phyloP scores from a whole-genome alignment of 2,329 filamentous ascomycete species.

The Didymella sp. region DNA sequence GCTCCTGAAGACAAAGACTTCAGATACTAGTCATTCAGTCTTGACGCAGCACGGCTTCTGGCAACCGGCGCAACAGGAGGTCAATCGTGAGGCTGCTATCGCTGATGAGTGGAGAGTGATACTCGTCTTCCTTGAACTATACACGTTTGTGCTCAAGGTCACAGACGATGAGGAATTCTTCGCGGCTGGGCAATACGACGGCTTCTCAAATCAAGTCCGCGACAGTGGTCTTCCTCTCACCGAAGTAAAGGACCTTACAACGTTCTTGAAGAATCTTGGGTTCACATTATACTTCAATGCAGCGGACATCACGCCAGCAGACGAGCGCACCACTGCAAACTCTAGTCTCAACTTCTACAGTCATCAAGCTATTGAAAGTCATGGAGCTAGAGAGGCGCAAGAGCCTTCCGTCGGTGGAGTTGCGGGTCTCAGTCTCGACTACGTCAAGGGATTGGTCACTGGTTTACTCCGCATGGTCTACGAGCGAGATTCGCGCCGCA shows the following conservation, averaged over 20 bases:
- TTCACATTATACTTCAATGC: slow-evolving; percentile 89
- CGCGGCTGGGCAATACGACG: slow-evolving; percentile 55
- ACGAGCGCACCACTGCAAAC: slow-evolving; percentile 55
- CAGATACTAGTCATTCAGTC: slow-evolving; percentile 22
- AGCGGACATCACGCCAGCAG: slow-evolving; percentile 63
- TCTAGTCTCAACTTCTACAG: slow-evolving; percentile 53
- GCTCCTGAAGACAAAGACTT: slow-evolving; percentile 57
- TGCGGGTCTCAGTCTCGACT: slow-evolving; percentile 76
- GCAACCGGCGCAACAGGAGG: slow-evolving; percentile 44
- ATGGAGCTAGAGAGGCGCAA: slow-evolving; percentile 37
- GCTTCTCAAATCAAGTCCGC: slow-evolving; percentile 42
- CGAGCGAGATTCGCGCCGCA: slow-evolving; percentile 87
- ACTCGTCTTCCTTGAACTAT: slow-evolving; percentile 90
- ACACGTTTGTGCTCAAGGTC: slow-evolving; percentile 88
- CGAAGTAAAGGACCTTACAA: slow-evolving; percentile 76
- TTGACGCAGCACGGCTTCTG: slow-evolving; percentile 37
- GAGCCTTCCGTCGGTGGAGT: slow-evolving; percentile 64
- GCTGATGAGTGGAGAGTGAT: slow-evolving; percentile 85
- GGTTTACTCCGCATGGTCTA: slow-evolving; percentile 86
- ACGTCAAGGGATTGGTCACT: slow-evolving; percentile 80
- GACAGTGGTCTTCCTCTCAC: slow-evolving; percentile 72
- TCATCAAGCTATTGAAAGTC: slow-evolving; percentile 27
- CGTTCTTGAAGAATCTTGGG: slow-evolving; percentile 88
- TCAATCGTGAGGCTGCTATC: slow-evolving; percentile 51
- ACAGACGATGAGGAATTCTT: slow-evolving; percentile 98